These are phyloP conservation scores for Vickermania ingenoplastis DNA, from an alignment of 208 protist species.

Conservation along the genomic window DNA sequence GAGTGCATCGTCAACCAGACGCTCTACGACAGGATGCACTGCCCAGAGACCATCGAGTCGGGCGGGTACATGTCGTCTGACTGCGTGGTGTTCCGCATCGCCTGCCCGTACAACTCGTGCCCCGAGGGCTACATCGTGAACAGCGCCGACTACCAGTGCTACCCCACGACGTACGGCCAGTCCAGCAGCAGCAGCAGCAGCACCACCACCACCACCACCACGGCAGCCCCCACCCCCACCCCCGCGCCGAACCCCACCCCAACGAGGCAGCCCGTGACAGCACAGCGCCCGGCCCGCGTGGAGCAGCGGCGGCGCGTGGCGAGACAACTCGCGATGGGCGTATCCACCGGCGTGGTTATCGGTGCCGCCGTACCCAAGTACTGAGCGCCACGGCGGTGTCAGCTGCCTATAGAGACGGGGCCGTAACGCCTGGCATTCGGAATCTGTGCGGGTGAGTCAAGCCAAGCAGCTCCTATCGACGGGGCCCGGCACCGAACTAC, in stretches of 20 bases:
- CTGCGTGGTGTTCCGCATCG: slow-evolving; percentile 34
- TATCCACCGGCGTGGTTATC: slow-evolving; percentile 8
- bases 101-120: slow-evolving; percentile 26
- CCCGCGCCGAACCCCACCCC: no score
- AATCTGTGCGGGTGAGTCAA: no score
- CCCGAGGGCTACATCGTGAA: slow-evolving; percentile 13
- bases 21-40: background rate
- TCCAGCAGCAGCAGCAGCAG: slow-evolving; percentile 6
- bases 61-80: slow-evolving; percentile 10
- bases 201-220: slow-evolving; percentile 1
- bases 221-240: background rate
- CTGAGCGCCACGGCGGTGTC: background rate
- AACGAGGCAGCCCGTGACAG: no score
- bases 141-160: slow-evolving; percentile 22
- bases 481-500: no score
- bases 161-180: slow-evolving; percentile 4
- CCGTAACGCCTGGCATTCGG: background rate
- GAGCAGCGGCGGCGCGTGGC: background rate
- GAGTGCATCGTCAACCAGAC: slow-evolving; percentile 10
- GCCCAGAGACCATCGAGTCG: background rate
- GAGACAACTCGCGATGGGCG: slow-evolving; percentile 1
- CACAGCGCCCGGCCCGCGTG: background rate
- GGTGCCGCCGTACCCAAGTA: slow-evolving; percentile 2
- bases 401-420: background rate
- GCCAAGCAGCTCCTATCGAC: no score